These are phyloP conservation scores for Pisolithus orientalis DNA, from an alignment of 768 basidiomycete genomes.

Conservation along the genomic window DNA sequence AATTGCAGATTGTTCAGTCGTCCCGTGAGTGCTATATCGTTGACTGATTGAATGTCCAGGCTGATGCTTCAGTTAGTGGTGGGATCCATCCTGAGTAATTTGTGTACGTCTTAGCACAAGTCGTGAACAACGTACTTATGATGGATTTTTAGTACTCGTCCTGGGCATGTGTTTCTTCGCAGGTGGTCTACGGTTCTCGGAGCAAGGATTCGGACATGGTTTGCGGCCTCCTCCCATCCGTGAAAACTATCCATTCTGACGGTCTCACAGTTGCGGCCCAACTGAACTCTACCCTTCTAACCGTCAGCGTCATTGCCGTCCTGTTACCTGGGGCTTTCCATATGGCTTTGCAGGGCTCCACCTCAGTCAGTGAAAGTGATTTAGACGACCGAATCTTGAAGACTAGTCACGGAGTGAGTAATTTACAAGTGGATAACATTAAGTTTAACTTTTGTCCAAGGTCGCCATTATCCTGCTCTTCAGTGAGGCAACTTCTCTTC, in stretches of 20 bases:
- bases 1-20: slow-evolving; percentile 75
- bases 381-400: slow-evolving; percentile 47
- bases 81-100: slow-evolving; percentile 77
- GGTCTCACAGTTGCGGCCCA: slow-evolving; percentile 54
- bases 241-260: not conserved
- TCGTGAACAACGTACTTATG: not conserved
- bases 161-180: slow-evolving; percentile 84
- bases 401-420: slow-evolving; percentile 75
- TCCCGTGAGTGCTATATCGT: slow-evolving; percentile 46
- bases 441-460: slow-evolving; percentile 26
- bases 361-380: slow-evolving; percentile 11
- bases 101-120: slow-evolving; percentile 34
- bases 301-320: slow-evolving; percentile 73
- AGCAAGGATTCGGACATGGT: slow-evolving; percentile 76
- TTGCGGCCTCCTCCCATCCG: too few relatives aligned
- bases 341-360: slow-evolving; percentile 39
- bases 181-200: slow-evolving; percentile 68
- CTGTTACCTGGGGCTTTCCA: slow-evolving; percentile 74
- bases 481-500: slow-evolving; percentile 38
- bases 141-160: slow-evolving; percentile 55
- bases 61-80: slow-evolving; percentile 45
- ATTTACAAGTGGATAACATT: not conserved
- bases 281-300: slow-evolving; percentile 66
- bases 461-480: slow-evolving; percentile 74
- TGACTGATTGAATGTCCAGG: not conserved